These are phyloP conservation scores for Pseudisothecium myosuroides DNA, from an alignment of 225 moss, liverwort and hornwort species.

Conservation along the genomic window DNA sequence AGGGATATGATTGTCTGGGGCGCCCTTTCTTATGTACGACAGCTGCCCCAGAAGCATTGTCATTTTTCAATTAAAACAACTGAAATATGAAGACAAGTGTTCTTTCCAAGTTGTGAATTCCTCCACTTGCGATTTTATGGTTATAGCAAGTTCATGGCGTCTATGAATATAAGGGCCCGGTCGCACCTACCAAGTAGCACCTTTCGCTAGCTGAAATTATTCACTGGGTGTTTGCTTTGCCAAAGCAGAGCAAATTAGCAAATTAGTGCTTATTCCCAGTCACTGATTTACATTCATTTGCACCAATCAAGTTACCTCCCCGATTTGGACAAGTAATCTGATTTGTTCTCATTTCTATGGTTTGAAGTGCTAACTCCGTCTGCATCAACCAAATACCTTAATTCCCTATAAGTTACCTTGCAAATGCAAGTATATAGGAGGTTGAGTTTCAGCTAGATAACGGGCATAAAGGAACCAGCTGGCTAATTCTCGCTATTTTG, in stretches of 20 bases:
- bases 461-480: no score
- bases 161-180: background rate
- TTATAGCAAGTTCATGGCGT: background rate
- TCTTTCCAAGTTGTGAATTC: background rate
- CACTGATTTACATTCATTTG: background rate
- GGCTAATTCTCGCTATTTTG: no score
- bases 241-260: background rate
- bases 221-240: background rate
- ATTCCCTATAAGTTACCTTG: background rate
- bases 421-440: background rate
- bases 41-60: background rate
- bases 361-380: background rate
- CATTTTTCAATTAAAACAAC: background rate
- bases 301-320: background rate
- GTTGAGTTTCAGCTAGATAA: background rate
- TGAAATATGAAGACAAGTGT: background rate
- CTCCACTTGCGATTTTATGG: background rate
- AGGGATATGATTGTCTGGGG: background rate
- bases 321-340: background rate
- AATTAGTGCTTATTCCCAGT: background rate
- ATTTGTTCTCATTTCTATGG: background rate
- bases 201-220: background rate
- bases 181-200: background rate
- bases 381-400: background rate
- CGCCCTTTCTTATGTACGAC: background rate